Base-by-base conservation (phyloP, 2,329 filamentous ascomycete species). In the Colletotrichum caudatum region DNA sequence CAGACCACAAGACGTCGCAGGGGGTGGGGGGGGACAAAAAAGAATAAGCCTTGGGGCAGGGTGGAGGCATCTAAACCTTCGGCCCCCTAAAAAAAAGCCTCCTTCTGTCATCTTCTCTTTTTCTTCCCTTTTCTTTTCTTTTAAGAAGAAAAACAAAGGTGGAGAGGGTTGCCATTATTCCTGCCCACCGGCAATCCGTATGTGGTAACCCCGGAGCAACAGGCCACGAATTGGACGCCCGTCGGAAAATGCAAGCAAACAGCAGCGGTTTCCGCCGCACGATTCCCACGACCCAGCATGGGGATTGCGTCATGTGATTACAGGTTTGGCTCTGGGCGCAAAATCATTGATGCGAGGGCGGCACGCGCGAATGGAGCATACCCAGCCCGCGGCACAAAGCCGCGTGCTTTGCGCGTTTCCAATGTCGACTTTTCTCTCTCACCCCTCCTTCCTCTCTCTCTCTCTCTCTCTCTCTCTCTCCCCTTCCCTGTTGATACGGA, bases 261-360 rank as follows among this genome's bases (percentile, higher is more conserved):
- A 20, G 44, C 44, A 18, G 58, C 50, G 56, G 37, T 60, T 64
- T 53, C 29, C 44, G 65, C 50, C 20, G 64, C 64, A 44, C n/a
- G 16, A 71, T 59, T 69, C 23, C 26, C 9, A 35, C 23, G 69
- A 68, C 69, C 69, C 69, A 69, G 69, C 69, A 71, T 71, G 23
- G 37, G 54, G 35, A 44, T 64, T 39, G 58, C 69, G 69, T 71
- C 69, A 71, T 69, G 69, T 71, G 69, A 71, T 60, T 46, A 26
- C 53, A 35, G 51, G 54, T 66, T 20, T 26, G 37, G 41, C 53
- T 16, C n/a, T 29, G 48, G 58, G 44, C 37, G 56, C 53, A 37
- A 48, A 46, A 46, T 60, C 33, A 64, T 68, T 71, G 57, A 67
- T 46, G 64, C 57, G 58, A 67, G 57, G 46, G 56, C 41, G 39